A percentile compares a stretch with the other conserved stretches of the same genome.
phyloP scores from a whole-genome alignment of 805 yeast genomes.

The Wickerhamomyces ciferrii region DNA sequence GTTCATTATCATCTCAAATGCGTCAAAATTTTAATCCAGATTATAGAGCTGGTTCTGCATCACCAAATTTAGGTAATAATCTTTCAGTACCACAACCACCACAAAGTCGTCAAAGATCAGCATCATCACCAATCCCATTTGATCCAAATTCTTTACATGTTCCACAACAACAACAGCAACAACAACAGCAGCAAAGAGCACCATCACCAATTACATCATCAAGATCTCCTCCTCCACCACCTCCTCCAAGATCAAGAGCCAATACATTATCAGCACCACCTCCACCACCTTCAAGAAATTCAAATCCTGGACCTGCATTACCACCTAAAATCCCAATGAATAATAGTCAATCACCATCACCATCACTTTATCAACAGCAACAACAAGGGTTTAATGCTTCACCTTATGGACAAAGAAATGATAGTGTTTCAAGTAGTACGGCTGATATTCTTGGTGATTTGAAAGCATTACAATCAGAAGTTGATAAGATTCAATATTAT shows the following conservation, averaged over 20 bases:
- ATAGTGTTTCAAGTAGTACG: conserved; percentile 10
- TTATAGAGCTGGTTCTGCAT: conserved; percentile 5
- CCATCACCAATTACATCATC: conserved; percentile 21
- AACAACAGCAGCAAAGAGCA: conserved; percentile 3
- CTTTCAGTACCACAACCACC: not conserved
- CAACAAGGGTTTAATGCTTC: conserved; percentile 19
- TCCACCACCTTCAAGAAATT: conserved; percentile 10
- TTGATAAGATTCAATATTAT: conserved; percentile 41
- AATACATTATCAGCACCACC: conserved; percentile 12
- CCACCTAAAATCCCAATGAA: conserved; percentile 15
- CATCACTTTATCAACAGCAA: conserved; percentile 1
- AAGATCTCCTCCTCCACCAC: conserved; percentile 32
- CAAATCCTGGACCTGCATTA: conserved; percentile 10
- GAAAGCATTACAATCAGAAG: conserved; percentile 64
- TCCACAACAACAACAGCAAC: conserved; percentile 10
- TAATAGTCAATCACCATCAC: not conserved
- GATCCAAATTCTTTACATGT: conserved; percentile 13
- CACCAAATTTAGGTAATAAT: conserved; percentile 5
- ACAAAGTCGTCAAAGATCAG: conserved; percentile 13
- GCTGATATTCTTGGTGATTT: conserved; percentile 58
- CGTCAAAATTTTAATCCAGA: conserved; percentile 14
- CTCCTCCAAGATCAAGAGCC: conserved; percentile 31
- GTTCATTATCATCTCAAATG: conserved; percentile 31
- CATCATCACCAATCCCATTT: conserved; percentile 17
- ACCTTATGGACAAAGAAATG: conserved; percentile 13